Base-by-base conservation (phyloP, 2,329 filamentous ascomycete genomes). In the Leptographium flavum region DNA sequence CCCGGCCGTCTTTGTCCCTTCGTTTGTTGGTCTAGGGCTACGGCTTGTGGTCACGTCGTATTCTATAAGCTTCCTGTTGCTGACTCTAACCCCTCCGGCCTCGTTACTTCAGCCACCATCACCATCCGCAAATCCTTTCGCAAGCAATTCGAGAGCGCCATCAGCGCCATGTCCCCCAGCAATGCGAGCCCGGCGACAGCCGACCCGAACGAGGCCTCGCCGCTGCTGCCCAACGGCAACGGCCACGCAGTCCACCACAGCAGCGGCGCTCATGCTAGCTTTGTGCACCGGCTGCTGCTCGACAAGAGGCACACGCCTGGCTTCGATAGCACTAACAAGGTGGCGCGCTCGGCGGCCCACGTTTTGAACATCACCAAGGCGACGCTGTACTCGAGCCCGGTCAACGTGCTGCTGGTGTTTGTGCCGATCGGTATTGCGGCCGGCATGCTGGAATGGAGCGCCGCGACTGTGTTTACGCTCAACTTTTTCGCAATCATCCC, bases 401-500 rank as follows among this genome's bases (percentile, higher is more conserved):
- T 78, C 58, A 90, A 88, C 59, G 71, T 81, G 52, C 69, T 81
- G 45, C 78, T 92, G 51, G 68, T 86, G 49, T 79, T 81, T 56
- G 84, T 87, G 9, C 83, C 83, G 10, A 60, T 85, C 36, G 83
- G 83, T 49, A 83, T 88, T 50, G 56, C 79, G 44, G 76, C 82
- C 48, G 83, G 81, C 48, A 63, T 66, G 14, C 55, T 75, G 48
- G 65, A 67, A 39, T 83, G 81, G 78, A 68, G 71, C 55, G 72
- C 83, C 1, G 75, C 78, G 11, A 72, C 74, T 45, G 73, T 87
- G 52, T 88, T 88, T 61, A 67, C 76, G 41, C 72, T 87, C 59
- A 88, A 88, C 65, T 87, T 87, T 65, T 73, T 87, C 53, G 83
- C 83, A 49, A 94, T 95, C 54, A 81, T 95, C 48, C 88, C 88